A percentile compares a stretch with the other conserved stretches of the same genome.
Evolutionary conservation across 495 filamentous ascomycete genomes (phyloP).

Genomic region (Neurospora tetraspora): DNA sequence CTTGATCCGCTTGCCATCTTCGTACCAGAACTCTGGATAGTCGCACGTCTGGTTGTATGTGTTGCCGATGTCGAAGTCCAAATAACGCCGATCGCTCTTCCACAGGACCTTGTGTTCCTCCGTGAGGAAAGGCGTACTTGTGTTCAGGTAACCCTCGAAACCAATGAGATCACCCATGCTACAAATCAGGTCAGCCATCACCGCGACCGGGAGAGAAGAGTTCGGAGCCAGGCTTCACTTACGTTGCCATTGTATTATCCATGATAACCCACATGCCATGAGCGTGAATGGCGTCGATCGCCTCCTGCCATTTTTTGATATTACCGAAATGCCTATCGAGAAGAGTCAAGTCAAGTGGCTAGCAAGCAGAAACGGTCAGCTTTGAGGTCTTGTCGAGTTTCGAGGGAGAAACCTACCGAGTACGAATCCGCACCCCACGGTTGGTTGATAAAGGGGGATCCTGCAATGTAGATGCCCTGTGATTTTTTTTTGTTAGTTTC

Average conservation of each 20-base stretch:
- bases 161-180: constrained; percentile 60
- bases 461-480: constrained; percentile 58
- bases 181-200: constrained; percentile 2
- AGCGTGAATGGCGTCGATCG: constrained; percentile 54
- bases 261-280: constrained; percentile 63
- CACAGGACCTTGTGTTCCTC: constrained; percentile 49
- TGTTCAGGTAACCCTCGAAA: constrained; percentile 56
- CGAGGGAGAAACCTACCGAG: constrained; percentile 18
- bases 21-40: constrained; percentile 59
- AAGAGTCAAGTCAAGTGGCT: constrained; percentile 59
- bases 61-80: constrained; percentile 55
- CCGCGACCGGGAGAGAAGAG: not conserved
- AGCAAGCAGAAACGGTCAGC: constrained; percentile 3
- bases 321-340: constrained; percentile 61
- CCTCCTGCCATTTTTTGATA: constrained; percentile 52
- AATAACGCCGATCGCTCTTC: constrained; percentile 49
- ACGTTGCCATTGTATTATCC: constrained; percentile 62
- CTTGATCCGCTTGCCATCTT: constrained; percentile 46
- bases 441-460: constrained; percentile 57
- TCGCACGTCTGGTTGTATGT: constrained; percentile 47
- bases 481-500: constrained; percentile 12
- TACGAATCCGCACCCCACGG: constrained; percentile 64
- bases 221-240: constrained; percentile 1
- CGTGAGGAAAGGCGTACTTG: constrained; percentile 48
- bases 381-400: not conserved